Evolutionary conservation across 2,329 filamentous ascomycete species (phyloP).

Genomic region (Rachicladosporium sp.): DNA sequence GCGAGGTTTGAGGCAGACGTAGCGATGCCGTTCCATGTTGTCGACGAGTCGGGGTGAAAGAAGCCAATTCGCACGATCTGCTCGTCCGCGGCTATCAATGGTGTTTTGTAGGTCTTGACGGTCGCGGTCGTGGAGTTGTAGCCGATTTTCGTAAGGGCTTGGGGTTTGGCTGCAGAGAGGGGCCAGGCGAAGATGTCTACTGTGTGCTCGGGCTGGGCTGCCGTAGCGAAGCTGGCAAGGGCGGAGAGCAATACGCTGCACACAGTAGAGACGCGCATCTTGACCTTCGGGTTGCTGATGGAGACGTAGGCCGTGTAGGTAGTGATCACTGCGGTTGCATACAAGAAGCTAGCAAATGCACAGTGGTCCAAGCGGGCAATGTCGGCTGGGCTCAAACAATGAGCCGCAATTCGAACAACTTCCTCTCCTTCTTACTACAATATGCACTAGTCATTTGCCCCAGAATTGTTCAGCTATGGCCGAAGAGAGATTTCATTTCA

Average conservation of each 20-base stretch:
- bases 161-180: slow-evolving; percentile 22
- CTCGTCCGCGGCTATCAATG: slow-evolving; percentile 21
- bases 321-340: too few relatives aligned
- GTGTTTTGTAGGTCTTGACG: slow-evolving; percentile 26
- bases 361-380: too few relatives aligned
- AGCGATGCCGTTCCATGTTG: slow-evolving; percentile 32
- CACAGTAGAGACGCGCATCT: slow-evolving; percentile 25
- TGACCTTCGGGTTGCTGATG: slow-evolving; percentile 5
- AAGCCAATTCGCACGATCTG: slow-evolving; percentile 34
- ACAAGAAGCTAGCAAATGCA: too few relatives aligned
- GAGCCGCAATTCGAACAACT: too few relatives aligned
- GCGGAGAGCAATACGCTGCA: slow-evolving; percentile 24
- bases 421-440: too few relatives aligned
- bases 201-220: slow-evolving; percentile 13
- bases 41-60: slow-evolving; percentile 21
- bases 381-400: too few relatives aligned
- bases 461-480: too few relatives aligned
- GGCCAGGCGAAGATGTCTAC: slow-evolving; percentile 27
- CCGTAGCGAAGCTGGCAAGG: slow-evolving; percentile 22
- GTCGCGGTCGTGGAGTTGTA: slow-evolving; percentile 30
- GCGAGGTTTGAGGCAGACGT: slow-evolving; percentile 33
- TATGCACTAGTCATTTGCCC: too few relatives aligned
- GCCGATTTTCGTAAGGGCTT: slow-evolving; percentile 31
- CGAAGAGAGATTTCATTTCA: too few relatives aligned
- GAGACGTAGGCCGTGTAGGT: too few relatives aligned